Evolutionary conservation across 176 grass and related monocot species (phyloP).

Genomic region (Olyra latifolia): DNA sequence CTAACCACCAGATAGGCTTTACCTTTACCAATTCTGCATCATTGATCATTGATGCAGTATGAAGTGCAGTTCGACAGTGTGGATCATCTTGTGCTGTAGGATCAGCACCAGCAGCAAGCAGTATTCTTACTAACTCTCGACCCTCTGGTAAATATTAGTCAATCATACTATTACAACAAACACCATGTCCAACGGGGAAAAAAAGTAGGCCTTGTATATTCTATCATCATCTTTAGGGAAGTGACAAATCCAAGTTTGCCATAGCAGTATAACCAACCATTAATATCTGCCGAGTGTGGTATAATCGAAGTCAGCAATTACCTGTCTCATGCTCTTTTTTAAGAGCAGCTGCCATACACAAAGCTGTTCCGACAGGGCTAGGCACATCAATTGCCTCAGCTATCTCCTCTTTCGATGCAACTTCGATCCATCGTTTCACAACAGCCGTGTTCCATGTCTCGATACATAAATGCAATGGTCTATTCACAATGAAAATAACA

Average conservation of each 20-base stretch:
- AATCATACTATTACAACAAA: constrained; percentile 37
- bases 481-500: constrained; percentile 39
- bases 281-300: background rate
- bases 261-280: background rate
- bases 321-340: constrained; percentile 97
- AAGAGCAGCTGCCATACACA: constrained; percentile 96
- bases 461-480: constrained; percentile 94
- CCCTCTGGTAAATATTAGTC: constrained; percentile 68
- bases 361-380: constrained; percentile 74
- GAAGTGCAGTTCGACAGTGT: constrained; percentile 84
- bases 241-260: constrained; percentile 13
- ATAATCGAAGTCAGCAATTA: constrained; percentile 44
- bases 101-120: constrained; percentile 95
- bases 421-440: constrained; percentile 82
- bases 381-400: constrained; percentile 75
- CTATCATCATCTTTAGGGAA: constrained; percentile 9
- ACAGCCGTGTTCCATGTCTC: constrained; percentile 87
- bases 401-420: constrained; percentile 80
- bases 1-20: constrained; percentile 18
- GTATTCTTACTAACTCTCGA: constrained; percentile 83
- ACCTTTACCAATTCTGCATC: constrained; percentile 96
- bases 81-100: constrained; percentile 81
- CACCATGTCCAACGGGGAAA: constrained; percentile 13
- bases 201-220: constrained; percentile 1
- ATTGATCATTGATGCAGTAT: constrained; percentile 99